Percentiles rank a stretch among this genome's conserved stretches.
Conservation (phyloP, 163 green algal species). For the Picocystis sp. region DNA sequence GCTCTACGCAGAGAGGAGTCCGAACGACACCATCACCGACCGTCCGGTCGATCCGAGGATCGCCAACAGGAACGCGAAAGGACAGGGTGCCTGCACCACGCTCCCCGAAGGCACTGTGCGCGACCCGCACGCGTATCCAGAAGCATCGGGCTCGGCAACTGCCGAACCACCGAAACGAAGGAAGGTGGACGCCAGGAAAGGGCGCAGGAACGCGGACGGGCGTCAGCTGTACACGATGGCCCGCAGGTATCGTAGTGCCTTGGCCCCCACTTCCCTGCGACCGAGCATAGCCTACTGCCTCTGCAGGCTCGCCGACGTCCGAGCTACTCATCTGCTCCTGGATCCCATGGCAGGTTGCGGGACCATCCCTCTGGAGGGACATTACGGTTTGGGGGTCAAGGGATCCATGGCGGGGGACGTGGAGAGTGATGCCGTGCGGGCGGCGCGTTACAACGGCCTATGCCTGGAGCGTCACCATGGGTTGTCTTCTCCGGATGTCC, state of each 20-base stretch:
- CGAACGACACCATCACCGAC: not conserved
- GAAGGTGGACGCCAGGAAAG: not conserved
- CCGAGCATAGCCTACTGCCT: slow-evolving; percentile 11
- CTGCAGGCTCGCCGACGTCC: slow-evolving; percentile 7
- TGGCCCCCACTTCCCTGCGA: no score
- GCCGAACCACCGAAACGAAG: not conserved
- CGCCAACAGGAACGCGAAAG: not conserved
- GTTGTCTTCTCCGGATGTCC: slow-evolving; percentile 10
- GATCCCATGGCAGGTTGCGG: slow-evolving; percentile 17
- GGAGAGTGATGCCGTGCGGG: no score
- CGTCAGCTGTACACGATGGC: not conserved
- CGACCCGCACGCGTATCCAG: slow-evolving; percentile 1
- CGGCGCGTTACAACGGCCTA: not conserved
- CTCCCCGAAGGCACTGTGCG: slow-evolving; percentile 4
- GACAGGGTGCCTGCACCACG: not conserved
- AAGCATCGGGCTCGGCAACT: not conserved
- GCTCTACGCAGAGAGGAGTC: not conserved
- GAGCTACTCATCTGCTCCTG: slow-evolving; percentile 7
- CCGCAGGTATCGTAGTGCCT: not conserved
- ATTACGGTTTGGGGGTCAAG: no score
- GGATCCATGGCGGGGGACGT: no score
- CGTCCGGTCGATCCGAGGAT: not conserved
- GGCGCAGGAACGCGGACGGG: not conserved
- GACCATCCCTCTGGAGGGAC: slow-evolving; percentile 13
- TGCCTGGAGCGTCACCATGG: not conserved